These are phyloP conservation scores for Besnoitia besnoiti DNA, from an alignment of 169 alveolate species.

Conservation along the genomic window DNA sequence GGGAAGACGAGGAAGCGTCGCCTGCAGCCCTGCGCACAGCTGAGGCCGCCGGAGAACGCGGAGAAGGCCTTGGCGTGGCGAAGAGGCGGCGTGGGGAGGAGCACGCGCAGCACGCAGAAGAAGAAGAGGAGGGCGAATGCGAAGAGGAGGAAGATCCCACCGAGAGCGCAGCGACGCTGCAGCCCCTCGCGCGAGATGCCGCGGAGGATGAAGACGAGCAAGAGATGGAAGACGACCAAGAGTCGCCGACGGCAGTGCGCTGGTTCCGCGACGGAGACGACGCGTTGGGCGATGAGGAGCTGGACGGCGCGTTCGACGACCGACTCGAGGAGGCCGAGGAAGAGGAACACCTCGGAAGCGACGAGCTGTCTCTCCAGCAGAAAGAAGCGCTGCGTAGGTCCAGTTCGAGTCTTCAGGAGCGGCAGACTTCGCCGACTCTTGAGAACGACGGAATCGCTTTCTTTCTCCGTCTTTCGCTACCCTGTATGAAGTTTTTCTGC, in stretches of 20 bases:
- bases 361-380: constrained; percentile 33
- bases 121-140: neutral
- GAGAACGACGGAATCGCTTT: neutral
- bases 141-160: neutral
- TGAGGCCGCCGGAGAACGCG: neutral
- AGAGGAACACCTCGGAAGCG: neutral
- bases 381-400: constrained; percentile 11
- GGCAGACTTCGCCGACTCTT: too few relatives aligned
- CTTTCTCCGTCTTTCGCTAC: neutral
- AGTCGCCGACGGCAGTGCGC: neutral
- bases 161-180: neutral
- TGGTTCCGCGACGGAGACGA: neutral
- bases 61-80: neutral
- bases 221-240: neutral
- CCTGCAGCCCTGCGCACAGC: neutral
- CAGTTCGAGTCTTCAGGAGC: too few relatives aligned
- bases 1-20: neutral
- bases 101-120: neutral
- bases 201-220: neutral
- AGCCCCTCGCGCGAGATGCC: neutral
- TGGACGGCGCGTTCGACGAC: neutral
- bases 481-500: too few relatives aligned
- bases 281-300: neutral
- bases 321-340: neutral
- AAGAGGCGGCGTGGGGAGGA: neutral